A percentile compares a stretch with the other conserved stretches of the same genome.
phyloP scores from a whole-genome alignment of 129 eudicot species.

The Flaveria brownii region DNA sequence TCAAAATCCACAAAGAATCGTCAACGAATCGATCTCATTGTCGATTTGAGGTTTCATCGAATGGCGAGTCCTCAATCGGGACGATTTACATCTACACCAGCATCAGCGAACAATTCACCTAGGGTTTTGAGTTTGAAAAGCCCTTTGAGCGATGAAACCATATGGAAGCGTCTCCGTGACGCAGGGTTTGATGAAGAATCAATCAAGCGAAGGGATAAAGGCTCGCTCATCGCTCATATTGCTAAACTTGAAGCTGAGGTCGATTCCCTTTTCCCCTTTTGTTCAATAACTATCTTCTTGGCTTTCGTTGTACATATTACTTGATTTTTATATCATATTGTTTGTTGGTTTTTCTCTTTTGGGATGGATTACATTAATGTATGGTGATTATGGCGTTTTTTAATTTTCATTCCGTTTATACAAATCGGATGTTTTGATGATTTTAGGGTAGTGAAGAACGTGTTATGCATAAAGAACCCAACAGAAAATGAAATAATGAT shows the following conservation, averaged over 20 bases:
- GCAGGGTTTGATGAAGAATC: constrained; percentile 93
- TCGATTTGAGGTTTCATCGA: constrained; percentile 8
- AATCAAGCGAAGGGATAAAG: constrained; percentile 83
- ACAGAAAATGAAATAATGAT: constrained; percentile 1
- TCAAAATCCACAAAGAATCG: constrained; percentile 12
- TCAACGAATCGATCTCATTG: constrained; percentile 30
- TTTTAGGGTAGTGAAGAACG: not conserved
- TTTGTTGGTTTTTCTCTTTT: constrained; percentile 2
- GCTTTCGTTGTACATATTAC: not conserved
- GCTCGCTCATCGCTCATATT: constrained; percentile 84
- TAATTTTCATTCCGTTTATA: constrained; percentile 9
- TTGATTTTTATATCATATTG: constrained; percentile 7
- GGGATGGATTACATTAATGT: constrained; percentile 17
- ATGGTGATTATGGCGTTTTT: constrained; percentile 21
- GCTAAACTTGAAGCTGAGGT: constrained; percentile 98
- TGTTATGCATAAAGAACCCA: not conserved
- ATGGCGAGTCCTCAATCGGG: constrained; percentile 64
- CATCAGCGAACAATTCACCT: constrained; percentile 46
- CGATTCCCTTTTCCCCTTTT: not conserved
- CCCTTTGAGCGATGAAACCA: constrained; percentile 66
- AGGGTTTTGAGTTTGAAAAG: constrained; percentile 60
- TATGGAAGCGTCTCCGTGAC: constrained; percentile 87
- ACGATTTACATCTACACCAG: constrained; percentile 43
- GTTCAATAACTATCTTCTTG: not conserved
- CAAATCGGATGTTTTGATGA: not conserved